phyloP scores from a whole-genome alignment of 2,329 filamentous ascomycete species.

The Apiospora saccharicola region DNA sequence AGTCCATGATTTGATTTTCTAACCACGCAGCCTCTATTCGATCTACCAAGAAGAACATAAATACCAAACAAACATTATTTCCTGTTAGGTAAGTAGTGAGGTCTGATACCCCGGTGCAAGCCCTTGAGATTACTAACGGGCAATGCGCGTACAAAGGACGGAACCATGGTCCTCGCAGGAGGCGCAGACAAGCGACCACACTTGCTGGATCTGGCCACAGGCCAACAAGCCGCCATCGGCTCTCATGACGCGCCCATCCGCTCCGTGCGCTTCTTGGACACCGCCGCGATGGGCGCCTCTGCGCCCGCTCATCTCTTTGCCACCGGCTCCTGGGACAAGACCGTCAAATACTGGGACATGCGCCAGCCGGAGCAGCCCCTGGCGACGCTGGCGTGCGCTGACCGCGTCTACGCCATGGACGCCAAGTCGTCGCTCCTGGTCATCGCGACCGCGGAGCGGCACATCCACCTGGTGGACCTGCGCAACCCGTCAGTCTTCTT shows the following conservation, averaged over 20 bases:
- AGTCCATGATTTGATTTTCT: constrained; percentile 39
- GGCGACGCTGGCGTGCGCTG: constrained; percentile 54
- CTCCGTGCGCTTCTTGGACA: constrained; percentile 42
- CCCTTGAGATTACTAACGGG: constrained; percentile 23
- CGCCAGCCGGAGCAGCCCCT: constrained; percentile 48
- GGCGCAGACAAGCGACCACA: constrained; percentile 43
- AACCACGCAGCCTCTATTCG: constrained; percentile 37
- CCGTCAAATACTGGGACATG: constrained; percentile 64
- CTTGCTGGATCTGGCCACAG: constrained; percentile 40
- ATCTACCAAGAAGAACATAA: constrained; percentile 26
- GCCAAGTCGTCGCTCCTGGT: constrained; percentile 39
- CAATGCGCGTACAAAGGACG: constrained; percentile 40
- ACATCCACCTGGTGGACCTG: constrained; percentile 44
- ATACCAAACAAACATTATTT: constrained; percentile 34
- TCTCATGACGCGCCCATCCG: constrained; percentile 44
- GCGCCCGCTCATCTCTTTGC: constrained; percentile 37
- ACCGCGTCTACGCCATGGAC: constrained; percentile 54
- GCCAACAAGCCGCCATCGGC: constrained; percentile 37
- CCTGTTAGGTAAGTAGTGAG: constrained; percentile 34
- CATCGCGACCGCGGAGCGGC: constrained; percentile 41
- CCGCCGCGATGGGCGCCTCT: constrained; percentile 30
- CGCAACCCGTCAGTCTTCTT: constrained; percentile 33
- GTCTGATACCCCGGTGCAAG: too few species aligned
- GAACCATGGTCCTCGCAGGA: constrained; percentile 41
- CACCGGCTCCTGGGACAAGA: constrained; percentile 62